phyloP scores from a whole-genome alignment of 495 filamentous ascomycete species.

The Copromyces sp. region DNA sequence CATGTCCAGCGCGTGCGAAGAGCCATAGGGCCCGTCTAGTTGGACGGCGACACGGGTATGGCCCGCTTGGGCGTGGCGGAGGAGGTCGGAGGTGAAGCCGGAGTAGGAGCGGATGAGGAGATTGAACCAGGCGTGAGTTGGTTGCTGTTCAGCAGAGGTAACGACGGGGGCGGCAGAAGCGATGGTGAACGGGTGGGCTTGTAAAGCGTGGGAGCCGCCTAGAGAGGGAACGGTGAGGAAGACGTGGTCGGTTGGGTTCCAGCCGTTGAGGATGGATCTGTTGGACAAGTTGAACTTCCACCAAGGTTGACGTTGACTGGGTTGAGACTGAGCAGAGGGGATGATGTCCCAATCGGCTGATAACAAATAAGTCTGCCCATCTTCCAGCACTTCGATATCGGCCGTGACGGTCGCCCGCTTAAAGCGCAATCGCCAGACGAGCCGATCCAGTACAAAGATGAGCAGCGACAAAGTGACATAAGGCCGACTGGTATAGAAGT shows the following conservation, averaged over 20 bases:
- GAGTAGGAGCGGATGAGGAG: constrained; percentile 46
- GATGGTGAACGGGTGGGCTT: constrained; percentile 54
- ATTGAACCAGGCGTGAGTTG: constrained; percentile 33
- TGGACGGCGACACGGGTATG: constrained; percentile 28
- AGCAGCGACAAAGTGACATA: constrained; percentile 15
- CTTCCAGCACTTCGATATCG: constrained; percentile 29
- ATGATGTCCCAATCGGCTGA: constrained; percentile 32
- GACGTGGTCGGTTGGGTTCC: constrained; percentile 48
- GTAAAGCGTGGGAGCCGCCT: constrained; percentile 25
- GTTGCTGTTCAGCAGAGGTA: constrained; percentile 1
- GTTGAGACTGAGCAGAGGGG: neutral
- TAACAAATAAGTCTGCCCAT: constrained; percentile 38
- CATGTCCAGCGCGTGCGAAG: constrained; percentile 21
- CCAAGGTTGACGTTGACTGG: neutral
- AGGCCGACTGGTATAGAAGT: constrained; percentile 28
- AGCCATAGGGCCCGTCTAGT: constrained; percentile 52
- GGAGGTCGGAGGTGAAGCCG: constrained; percentile 47
- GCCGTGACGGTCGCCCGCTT: constrained; percentile 35
- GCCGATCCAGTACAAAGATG: constrained; percentile 49
- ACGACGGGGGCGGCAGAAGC: constrained; percentile 34
- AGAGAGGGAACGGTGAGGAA: constrained; percentile 47
- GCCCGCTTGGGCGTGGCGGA: constrained; percentile 32
- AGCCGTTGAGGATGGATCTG: constrained; percentile 37
- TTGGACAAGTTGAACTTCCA: constrained; percentile 7
- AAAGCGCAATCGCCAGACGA: constrained; percentile 42